Evolutionary conservation across 1,139 yeast genomes (phyloP), one percentile per base, ranked within the genome.

Genomic region (Lodderomyces metapsilosis): DNA sequence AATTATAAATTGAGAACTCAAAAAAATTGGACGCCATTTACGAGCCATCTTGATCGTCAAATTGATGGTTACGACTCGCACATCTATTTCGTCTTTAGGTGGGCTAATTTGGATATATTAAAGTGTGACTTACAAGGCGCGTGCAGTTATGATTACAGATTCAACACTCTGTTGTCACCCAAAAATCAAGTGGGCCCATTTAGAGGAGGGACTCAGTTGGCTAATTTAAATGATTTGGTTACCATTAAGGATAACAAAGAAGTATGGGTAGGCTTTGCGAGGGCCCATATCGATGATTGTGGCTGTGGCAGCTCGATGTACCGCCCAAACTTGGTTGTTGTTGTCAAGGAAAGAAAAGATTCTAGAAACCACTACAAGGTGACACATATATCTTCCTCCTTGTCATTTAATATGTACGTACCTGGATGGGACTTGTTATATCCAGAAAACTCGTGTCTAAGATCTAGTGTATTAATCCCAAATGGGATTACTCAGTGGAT

Each of bases 251-350:
- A 35, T 3, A 32, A 39, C 17, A 25, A 68, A 37, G 75, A 75
- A 46, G 62, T 74, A 46, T 77, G 79, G 80, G 53, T 76, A 13
- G 78, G 78, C 0, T 71, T 76, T 48, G 75, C 76, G 1, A 62
- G 78, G 43, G 67, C 77, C 2, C 78, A 74, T 49, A 50, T 75
- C 11, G 59, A 60, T 28, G 48, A 57, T 2, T 75, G 80, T 58
- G 78, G 78, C 1, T 76, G 81, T 55, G 75, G 78, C 15, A 53
- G 52, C n/a, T 62, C 59, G 31, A 62, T 69, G 54, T 74, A 76
- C 51, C 62, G 81, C 41, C 80, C 82, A 5, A 66, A 68, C 39
- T 43, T 69, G 44, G 64, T 73, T 21, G 59, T 70, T 11, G 48
- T 42, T 8, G 37, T 39, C n/a, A 38, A 44, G 28, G 18, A 34